These are phyloP conservation scores for Adansonia digitata DNA, from an alignment of 345 rosid genomes.

Conservation along the genomic window DNA sequence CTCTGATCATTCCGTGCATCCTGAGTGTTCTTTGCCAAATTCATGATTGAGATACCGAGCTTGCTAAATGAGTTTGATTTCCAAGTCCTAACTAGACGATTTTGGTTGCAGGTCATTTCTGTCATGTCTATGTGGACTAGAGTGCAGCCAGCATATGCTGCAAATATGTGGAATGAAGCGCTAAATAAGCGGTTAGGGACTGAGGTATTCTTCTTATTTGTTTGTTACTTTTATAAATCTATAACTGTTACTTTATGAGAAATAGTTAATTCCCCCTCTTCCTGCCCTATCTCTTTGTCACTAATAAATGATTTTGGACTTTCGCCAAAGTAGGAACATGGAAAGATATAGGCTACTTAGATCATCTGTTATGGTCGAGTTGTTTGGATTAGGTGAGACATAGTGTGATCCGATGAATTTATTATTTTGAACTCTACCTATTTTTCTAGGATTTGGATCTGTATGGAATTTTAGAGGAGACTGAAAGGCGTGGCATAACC, in stretches of 20 bases:
- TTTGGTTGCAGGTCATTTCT: conserved; percentile 73
- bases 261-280: background rate
- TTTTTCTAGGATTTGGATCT: conserved; percentile 67
- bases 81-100: background rate
- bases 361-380: background rate
- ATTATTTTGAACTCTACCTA: background rate
- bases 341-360: background rate
- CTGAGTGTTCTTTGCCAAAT: background rate
- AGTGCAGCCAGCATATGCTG: conserved; percentile 95
- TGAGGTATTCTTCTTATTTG: conserved; percentile 47
- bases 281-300: background rate
- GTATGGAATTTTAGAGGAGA: conserved; percentile 65
- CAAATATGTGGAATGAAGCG: conserved; percentile 99
- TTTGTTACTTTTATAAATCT: background rate
- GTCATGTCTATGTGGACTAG: conserved; percentile 99
- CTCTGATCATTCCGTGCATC: background rate
- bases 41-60: background rate
- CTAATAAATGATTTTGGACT: conserved; percentile 1
- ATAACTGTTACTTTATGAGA: background rate
- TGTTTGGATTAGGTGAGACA: background rate
- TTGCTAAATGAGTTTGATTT: conserved; percentile 5
- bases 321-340: background rate
- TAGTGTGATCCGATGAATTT: background rate
- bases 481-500: conserved; percentile 70
- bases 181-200: conserved; percentile 88